Conservation (phyloP, 164 flowering plant genomes). For the Berberis thunbergii region DNA sequence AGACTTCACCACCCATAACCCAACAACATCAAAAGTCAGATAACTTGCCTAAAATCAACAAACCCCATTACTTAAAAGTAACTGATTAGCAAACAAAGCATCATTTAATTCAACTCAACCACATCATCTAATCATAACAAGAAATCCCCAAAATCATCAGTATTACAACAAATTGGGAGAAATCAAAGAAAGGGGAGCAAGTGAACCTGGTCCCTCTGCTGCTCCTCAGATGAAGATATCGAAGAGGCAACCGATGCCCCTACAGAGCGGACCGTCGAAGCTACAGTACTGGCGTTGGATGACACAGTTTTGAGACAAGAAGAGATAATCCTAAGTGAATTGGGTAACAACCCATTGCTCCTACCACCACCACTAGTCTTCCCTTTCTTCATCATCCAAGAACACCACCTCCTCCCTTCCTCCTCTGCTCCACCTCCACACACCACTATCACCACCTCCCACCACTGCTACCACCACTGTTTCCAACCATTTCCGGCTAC, state of each 20-base stretch:
- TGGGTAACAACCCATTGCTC: slow-evolving; percentile 56
- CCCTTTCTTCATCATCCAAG: slow-evolving; percentile 23
- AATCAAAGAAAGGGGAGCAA: background rate
- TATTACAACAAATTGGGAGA: background rate
- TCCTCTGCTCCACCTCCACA: background rate
- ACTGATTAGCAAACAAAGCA: background rate
- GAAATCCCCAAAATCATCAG: background rate
- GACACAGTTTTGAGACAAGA: slow-evolving; percentile 79
- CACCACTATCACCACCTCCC: slow-evolving; percentile 10
- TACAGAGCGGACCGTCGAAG: slow-evolving; percentile 56
- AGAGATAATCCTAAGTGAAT: slow-evolving; percentile 61
- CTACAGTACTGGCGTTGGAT: slow-evolving; percentile 36
- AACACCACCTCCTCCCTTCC: background rate
- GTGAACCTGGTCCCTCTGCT: slow-evolving; percentile 56
- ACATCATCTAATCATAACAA: background rate
- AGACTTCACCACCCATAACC: too few species aligned
- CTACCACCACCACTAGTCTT: slow-evolving; percentile 17
- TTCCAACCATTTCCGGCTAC: slow-evolving; percentile 9
- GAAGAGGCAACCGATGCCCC: slow-evolving; percentile 63
- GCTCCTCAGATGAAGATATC: slow-evolving; percentile 32
- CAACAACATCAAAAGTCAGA: too few species aligned
- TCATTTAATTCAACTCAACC: background rate
- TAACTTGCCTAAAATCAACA: too few species aligned
- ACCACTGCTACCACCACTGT: slow-evolving; percentile 10
- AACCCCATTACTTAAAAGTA: too few species aligned